These are phyloP conservation scores for Metschnikowia koreensis DNA, from an alignment of 805 yeast genomes.

Conservation along the genomic window DNA sequence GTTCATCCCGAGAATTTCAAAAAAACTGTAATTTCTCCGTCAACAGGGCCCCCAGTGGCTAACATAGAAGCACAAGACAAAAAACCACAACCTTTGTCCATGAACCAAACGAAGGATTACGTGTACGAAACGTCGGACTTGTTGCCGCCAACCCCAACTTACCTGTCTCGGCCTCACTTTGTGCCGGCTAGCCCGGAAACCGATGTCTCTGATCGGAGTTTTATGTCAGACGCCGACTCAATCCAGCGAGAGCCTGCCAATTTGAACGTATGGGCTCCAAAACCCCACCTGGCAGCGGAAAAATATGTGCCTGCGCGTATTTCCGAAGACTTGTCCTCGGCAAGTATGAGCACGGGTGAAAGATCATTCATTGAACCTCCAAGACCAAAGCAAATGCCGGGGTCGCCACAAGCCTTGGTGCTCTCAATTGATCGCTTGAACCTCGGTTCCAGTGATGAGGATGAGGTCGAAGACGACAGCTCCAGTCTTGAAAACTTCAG, in stretches of 20 bases:
- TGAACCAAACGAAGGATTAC: neutral
- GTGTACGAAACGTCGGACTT: conserved; percentile 2
- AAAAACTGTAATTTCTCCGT: too few species aligned
- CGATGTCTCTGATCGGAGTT: conserved; percentile 37
- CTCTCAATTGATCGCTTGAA: conserved; percentile 18
- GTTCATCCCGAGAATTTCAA: too few species aligned
- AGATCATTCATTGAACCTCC: neutral
- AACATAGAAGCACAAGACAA: too few species aligned
- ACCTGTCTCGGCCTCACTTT: conserved; percentile 9
- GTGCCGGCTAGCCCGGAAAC: conserved; percentile 27
- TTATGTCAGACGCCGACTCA: conserved; percentile 39
- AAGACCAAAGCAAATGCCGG: neutral
- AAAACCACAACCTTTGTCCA: too few species aligned
- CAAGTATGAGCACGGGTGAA: conserved; percentile 10
- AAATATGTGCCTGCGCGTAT: neutral
- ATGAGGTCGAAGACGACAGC: neutral
- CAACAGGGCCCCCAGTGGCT: too few species aligned
- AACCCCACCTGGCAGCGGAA: too few species aligned
- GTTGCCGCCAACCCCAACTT: conserved; percentile 33
- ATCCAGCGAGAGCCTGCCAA: conserved; percentile 37
- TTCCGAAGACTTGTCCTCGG: conserved; percentile 2
- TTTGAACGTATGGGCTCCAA: conserved; percentile 21
- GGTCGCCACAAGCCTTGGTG: conserved; percentile 12
- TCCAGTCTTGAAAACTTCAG: conserved; percentile 11
- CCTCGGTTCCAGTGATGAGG: conserved; percentile 11